Evolutionary conservation across 1,284 basidiomycete genomes (phyloP), one percentile per base, ranked within the genome.

Genomic region (Neonothopanus nambi): DNA sequence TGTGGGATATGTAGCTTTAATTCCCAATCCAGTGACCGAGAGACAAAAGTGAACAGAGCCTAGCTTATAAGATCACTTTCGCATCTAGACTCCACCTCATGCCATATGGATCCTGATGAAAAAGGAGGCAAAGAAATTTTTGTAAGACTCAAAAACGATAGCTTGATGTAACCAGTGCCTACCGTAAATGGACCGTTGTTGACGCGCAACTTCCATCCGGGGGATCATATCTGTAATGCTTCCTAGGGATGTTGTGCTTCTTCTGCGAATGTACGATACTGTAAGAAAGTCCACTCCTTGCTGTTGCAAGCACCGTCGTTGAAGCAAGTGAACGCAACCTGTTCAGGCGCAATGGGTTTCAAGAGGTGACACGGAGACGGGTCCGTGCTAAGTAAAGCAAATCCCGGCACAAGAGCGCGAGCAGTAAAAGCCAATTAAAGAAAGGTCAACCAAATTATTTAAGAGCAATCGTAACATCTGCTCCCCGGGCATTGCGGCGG

Each of bases 301-400:
- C 70, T 75, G 61, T 87, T 85, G 63, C 85, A 87, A 4, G 76
- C 84, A 36, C 85, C 86, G 61, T 87, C 85, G 65, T 88, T 88
- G 70, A 88, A 87, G 42, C 85, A 77, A 20, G 76, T 80, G 58
- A 77, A 67, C 9, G 70, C 63, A 20, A 61, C 60, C 39, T 79
- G 68, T 20, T 72, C 63, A 7, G 67, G 59, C 13, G 75, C 69
- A 7, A 87, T 65, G 12, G 84, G 83, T 63, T 75, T 66, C 54
- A 66, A 70, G 52, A 85, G 60, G 62, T 84, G 81, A 47, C 69
- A 65, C 36, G 82, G 64, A 21, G 59, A 69, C 24, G 74, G 73
- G 49, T 72, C 45, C 18, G 49, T 24, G 5, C 43, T 41, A 13
- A 59, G 33, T n/a, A 52, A 33, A n/a, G 76, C 80, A 63, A 80